A percentile compares a stretch with the other conserved stretches of the same genome.
These are phyloP conservation scores for Candida chauliodis DNA, from an alignment of 805 yeast genomes.

Conservation along the genomic window DNA sequence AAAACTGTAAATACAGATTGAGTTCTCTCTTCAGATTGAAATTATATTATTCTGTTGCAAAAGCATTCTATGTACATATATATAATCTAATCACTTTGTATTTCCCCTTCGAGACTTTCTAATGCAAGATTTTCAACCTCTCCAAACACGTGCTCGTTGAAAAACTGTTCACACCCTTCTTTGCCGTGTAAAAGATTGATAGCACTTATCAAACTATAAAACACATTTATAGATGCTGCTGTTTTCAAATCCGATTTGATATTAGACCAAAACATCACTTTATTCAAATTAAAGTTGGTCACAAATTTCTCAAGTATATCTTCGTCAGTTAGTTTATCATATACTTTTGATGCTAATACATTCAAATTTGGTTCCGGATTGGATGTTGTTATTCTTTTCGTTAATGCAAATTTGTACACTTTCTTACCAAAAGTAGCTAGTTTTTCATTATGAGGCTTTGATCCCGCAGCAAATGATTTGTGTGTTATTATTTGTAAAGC, in stretches of 20 bases:
- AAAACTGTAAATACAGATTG: no score
- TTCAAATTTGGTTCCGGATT: slow-evolving; percentile 44
- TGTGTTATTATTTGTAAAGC: slow-evolving; percentile 84
- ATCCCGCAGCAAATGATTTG: slow-evolving; percentile 91
- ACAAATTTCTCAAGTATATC: slow-evolving; percentile 51
- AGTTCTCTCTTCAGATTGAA: no score
- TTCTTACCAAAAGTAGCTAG: slow-evolving; percentile 70
- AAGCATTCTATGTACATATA: slow-evolving; percentile 1
- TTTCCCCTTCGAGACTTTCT: background rate
- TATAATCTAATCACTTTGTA: background rate
- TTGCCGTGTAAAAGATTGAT: slow-evolving; percentile 62
- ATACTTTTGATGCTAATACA: slow-evolving; percentile 53
- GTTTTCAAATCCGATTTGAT: slow-evolving; percentile 42
- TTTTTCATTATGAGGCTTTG: slow-evolving; percentile 85
- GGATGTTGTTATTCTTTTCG: slow-evolving; percentile 37
- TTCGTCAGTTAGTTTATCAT: slow-evolving; percentile 51
- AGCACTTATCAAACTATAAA: slow-evolving; percentile 67
- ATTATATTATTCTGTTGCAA: no score
- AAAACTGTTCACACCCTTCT: slow-evolving; percentile 52
- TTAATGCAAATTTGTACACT: slow-evolving; percentile 48
- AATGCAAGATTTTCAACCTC: slow-evolving; percentile 7
- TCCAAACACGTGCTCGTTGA: slow-evolving; percentile 46
- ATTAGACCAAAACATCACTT: slow-evolving; percentile 65
- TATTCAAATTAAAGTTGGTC: slow-evolving; percentile 43
- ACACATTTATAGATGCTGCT: slow-evolving; percentile 44